phyloP scores from a whole-genome alignment of 495 filamentous ascomycete species.

The Thozetella sp. region DNA sequence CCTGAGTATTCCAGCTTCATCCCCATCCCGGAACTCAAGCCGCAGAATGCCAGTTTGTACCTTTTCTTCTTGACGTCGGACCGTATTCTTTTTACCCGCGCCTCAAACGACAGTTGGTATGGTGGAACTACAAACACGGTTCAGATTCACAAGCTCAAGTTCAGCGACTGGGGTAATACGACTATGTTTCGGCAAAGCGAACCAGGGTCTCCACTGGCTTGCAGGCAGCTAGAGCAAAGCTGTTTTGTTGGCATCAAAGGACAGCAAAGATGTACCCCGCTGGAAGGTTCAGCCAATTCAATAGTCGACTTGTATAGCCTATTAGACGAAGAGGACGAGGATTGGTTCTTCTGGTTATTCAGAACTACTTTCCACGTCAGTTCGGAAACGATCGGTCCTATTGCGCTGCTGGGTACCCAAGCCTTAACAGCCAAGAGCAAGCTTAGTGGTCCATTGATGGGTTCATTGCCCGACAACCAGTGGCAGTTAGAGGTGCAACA shows the following conservation, averaged over 20 bases:
- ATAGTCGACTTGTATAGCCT: neutral
- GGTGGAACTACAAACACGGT: neutral
- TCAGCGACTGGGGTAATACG: neutral
- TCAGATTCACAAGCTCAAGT: slow-evolving; percentile 3
- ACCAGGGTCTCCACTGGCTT: slow-evolving; percentile 6
- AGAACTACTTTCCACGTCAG: too few relatives aligned
- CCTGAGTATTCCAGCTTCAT: neutral
- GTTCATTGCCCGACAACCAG: slow-evolving; percentile 23
- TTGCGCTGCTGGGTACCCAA: neutral
- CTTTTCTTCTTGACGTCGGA: slow-evolving; percentile 3
- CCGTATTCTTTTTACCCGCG: neutral
- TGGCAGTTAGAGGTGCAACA: slow-evolving; percentile 29
- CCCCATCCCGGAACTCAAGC: slow-evolving; percentile 5
- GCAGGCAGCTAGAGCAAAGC: slow-evolving; percentile 2
- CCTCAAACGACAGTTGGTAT: slow-evolving; percentile 3
- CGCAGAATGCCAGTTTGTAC: neutral
- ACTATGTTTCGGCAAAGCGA: neutral
- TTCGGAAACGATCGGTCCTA: neutral
- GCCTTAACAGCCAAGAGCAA: neutral
- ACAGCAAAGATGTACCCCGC: neutral
- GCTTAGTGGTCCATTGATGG: slow-evolving; percentile 6
- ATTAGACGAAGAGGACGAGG: too few relatives aligned
- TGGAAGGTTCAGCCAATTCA: neutral
- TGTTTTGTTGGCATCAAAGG: neutral
- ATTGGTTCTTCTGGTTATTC: too few relatives aligned